Base-by-base conservation (phyloP, 176 grass and related monocot species). In the Oryza glaberrima region DNA sequence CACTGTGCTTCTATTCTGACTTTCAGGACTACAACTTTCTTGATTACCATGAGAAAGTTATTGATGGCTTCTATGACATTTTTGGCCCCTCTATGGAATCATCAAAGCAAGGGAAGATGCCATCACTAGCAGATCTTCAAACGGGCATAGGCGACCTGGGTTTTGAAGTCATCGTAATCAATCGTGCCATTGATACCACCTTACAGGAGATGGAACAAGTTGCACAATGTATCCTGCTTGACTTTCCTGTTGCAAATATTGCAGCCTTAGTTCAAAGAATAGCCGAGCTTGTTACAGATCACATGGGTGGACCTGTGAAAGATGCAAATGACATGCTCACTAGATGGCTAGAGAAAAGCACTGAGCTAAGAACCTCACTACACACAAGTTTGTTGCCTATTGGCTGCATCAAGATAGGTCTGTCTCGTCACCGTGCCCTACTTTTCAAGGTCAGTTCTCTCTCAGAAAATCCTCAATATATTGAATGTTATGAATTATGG, bases 21-120 rank as follows among this genome's bases (percentile, higher is more conserved):
- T 84, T 94, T 69, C 89, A 99, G 96, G 93, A 92, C 72, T 99
- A 92, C 71, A 92, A 92, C 86, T 88, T 96, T 67, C 92, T 99
- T 75, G 96, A 99, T 84, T 99, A 99, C 83, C 84, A 94, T 76
- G 96, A 99, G 83, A 99, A 92, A 83, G 86, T 99, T 87, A 47
- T 92, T 73, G 96, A 99, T 92, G 96, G 96, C 32, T 99, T 99
- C 93, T 99, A 90, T 68, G 96, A 99, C 78, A 96, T 99, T 76
- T 91, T 94, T 88, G 91, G 88, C 58, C 85, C 86, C 74, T 90
- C 86, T 38, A 80, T 86, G 63, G 86, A 96, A 70, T 89, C 83
- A 65, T 93, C 88, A 13, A 90, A 73, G 73, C 93, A 94, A 65
- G 88, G 89, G 51, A 94, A 90, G 58, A 92, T 99, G 91, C 96